Base-by-base conservation (phyloP, 2,329 filamentous ascomycete genomes). In the Aspergillus clavatus region DNA sequence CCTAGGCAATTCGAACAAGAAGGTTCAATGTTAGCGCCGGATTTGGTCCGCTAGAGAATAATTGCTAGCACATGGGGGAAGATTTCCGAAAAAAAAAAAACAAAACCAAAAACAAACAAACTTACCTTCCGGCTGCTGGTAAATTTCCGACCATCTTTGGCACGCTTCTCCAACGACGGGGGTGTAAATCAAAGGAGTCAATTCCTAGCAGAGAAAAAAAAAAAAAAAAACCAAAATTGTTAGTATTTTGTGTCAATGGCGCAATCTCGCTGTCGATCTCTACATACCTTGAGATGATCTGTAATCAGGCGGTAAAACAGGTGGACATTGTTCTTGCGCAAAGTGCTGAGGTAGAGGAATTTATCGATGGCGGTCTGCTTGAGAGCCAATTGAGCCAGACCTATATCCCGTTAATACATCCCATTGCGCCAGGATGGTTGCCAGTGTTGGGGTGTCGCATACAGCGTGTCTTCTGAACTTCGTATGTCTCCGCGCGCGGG, bases 91-190 rank as follows among this genome's bases (percentile, higher is more conserved):
- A n/a, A n/a, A n/a, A n/a, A n/a, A n/a, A n/a, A n/a, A n/a, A n/a
- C n/a, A n/a, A n/a, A n/a, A n/a, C n/a, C n/a, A n/a, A n/a, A n/a
- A n/a, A n/a, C n/a, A n/a, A n/a, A n/a, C n/a, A n/a, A 10, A 59
- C 66, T 57, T 53, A 75, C 86, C 89, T 77, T 97, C 93, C 18
- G 93, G 90, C 57, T 90, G 86, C 49, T 90, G 94, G 76, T 95
- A 97, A 59, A 97, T 82, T 60, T 91, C 89, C 29, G 90, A 95
- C 81, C 95, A 98, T 72, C 91, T 86, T 66, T 95, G 77, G 74
- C 93, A 98, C 56, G 95, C 93, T 67, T 97, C 91, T 61, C 93
- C 93, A 60, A 98, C 73, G 21, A 72, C 71, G 4, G 73, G 73
- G 37, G 73, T 76, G 54, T 76, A 76, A 52, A 75, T 74, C 47